Conservation (phyloP, 2,329 filamentous ascomycete genomes). For the Cladophialophora yegresii region DNA sequence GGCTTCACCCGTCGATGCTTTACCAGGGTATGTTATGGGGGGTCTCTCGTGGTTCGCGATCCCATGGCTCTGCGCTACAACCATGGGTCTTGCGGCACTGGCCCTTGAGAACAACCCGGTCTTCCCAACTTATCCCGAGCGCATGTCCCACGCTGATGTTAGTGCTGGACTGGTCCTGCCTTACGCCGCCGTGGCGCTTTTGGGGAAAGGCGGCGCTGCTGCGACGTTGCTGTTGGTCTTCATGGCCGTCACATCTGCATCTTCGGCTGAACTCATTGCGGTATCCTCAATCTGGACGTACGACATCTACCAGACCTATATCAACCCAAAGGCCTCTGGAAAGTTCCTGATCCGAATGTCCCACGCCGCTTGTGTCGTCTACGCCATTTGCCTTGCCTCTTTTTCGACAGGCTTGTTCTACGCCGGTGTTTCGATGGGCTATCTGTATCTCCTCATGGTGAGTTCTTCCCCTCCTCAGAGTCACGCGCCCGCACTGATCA, state of each 20-base stretch:
- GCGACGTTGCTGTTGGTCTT: slow-evolving; percentile 80
- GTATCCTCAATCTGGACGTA: slow-evolving; percentile 88
- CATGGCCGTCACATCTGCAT: slow-evolving; percentile 85
- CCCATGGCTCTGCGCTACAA: slow-evolving; percentile 84
- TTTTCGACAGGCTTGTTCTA: slow-evolving; percentile 76
- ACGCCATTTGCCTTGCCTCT: slow-evolving; percentile 73
- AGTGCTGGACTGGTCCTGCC: slow-evolving; percentile 81
- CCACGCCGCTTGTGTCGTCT: slow-evolving; percentile 71
- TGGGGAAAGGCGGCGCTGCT: slow-evolving; percentile 78
- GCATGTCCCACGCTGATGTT: slow-evolving; percentile 73
- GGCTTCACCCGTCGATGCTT: slow-evolving; percentile 77
- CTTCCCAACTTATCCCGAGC: slow-evolving; percentile 61
- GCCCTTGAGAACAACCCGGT: slow-evolving; percentile 71
- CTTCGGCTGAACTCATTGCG: slow-evolving; percentile 80
- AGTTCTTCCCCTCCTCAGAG: background rate
- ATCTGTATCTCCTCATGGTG: slow-evolving; percentile 80
- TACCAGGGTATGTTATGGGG: slow-evolving; percentile 85
- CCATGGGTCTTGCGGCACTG: slow-evolving; percentile 79
- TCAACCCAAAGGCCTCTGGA: slow-evolving; percentile 75
- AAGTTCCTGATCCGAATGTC: slow-evolving; percentile 77
- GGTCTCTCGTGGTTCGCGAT: slow-evolving; percentile 91
- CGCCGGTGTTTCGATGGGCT: slow-evolving; percentile 74
- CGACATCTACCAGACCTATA: slow-evolving; percentile 83
- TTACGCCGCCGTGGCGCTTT: slow-evolving; percentile 77
- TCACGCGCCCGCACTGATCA: background rate